Base-by-base conservation (phyloP, 108 stramenopile species). In the Mediolabrus comicus region DNA sequence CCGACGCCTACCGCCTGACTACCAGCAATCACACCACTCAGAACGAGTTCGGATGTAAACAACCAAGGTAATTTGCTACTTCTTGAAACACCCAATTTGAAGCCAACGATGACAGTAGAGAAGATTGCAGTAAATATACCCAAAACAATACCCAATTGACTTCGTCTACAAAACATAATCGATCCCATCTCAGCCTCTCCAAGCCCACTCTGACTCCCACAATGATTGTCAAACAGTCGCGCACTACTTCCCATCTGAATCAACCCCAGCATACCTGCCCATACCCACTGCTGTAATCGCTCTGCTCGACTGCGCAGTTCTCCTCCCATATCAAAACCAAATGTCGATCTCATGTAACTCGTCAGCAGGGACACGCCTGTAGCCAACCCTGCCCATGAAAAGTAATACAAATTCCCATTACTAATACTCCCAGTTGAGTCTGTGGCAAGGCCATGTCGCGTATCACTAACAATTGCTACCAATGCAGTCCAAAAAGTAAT, bases 321-420 rank as follows among this genome's bases (percentile, higher is more conserved):
- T 24, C 75, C 88, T 16, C 82, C 77, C 26, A 91, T 29, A 72
- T 94, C 92, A 16, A 94, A 71, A 3, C 90, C 90, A 67, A 79
- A 89, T 25, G 78, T 78, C 0, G 57, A 65, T 38, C 83, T 74
- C 7, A 91, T 39, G 55, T 83, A 94, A 28, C 67, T 71, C 5
- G 81, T 80, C 28, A 86, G 17, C 35, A 94, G 69, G 7, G 83
- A 31, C 39, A 90, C 84, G 25, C 79, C 75, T 0, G 80, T 77
- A 17, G 81, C 85, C 53, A 94, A 84, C 0, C 88, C 88, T 11
- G 89, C 92, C 88, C 88, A 92, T n/a, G 74, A 72, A 66, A 90
- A 89, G 77, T 94, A 94, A 54, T 91, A 91, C 27, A 94, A 53
- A 75, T 94, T 94, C 4, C 88, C 92, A 70, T 94, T 94, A 41